phyloP scores from a whole-genome alignment of 768 basidiomycete species.

The Hericium erinaceus region DNA sequence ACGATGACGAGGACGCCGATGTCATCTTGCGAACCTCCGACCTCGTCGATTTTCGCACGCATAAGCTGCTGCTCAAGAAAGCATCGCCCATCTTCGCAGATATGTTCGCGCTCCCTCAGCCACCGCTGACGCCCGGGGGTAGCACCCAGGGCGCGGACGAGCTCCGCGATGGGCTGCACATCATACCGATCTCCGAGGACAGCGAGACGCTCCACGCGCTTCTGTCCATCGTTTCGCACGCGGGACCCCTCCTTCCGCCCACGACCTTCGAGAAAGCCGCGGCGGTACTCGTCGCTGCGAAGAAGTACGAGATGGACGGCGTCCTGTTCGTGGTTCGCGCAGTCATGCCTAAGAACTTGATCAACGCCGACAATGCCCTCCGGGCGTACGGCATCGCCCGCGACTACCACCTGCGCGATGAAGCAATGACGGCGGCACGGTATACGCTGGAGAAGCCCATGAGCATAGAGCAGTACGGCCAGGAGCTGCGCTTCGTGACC shows the following conservation, averaged over 20 bases:
- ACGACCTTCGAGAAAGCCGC: background rate
- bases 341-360: background rate
- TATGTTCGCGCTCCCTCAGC: slow-evolving; percentile 24
- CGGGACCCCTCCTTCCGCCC: background rate
- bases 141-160: background rate
- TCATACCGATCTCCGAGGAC: slow-evolving; percentile 10
- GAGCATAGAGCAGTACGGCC: background rate
- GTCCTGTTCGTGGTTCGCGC: background rate
- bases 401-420: background rate
- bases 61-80: slow-evolving; percentile 24
- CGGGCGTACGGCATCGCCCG: background rate
- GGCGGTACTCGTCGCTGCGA: background rate
- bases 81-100: slow-evolving; percentile 26
- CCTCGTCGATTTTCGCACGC: slow-evolving; percentile 15
- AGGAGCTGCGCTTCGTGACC: background rate
- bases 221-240: background rate
- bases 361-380: background rate
- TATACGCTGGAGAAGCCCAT: background rate
- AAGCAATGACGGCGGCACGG: background rate
- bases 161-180: background rate
- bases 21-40: slow-evolving; percentile 5
- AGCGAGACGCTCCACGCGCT: background rate
- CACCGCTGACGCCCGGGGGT: background rate
- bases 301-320: background rate
- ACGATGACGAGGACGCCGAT: slow-evolving; percentile 6